Base-by-base conservation (phyloP, 192 early-diverging fungal species). In the Backusella westeae region DNA sequence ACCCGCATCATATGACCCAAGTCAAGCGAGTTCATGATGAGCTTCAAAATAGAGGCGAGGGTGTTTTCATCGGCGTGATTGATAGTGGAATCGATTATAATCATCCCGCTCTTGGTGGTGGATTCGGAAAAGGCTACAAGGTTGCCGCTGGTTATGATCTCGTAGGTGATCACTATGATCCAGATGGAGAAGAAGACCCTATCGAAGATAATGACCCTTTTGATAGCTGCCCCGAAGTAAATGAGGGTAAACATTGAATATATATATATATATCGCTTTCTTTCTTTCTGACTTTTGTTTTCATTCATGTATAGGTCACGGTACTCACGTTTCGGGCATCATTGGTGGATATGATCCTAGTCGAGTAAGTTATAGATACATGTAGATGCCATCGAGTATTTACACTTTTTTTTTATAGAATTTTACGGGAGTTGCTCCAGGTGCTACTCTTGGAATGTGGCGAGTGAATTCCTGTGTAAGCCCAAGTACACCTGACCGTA, bases 361-460 rank as follows among this genome's bases (percentile, higher is more conserved):
- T 59, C 69, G 67, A 44, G 82, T 83, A 65, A 79, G 78, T 29
- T 46, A 0, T 69, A 69, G 42, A 34, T 53, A 26, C 9, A 52
- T 72, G 12, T 6, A 38, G 38, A 21, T 44, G 32, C 3, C 9
- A 17, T 34, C 3, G 4, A 21, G 14, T 36, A 21, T 63, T 17
- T 34, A 32, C 12, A 46, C 1, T 2, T 74, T 80, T 81, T 0
- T 59, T 65, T 2, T 73, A 29, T 56, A 82, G 81, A 75, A 75
- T 56, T 89, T 89, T 19, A 77, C 82, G 1, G 92, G 92, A 32
- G 89, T 93, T 26, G 89, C 89, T 0, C 92, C 89, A 19, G 80
- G 77, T 8, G 90, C 90, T 34, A 93, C 86, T 0, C 80, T 97
- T 26, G 93, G 92, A 7, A 89, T 87, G 10, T 98, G 93, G 87